Conservation (phyloP, 2,329 filamentous ascomycete species). For the Coniochaeta sp. region DNA sequence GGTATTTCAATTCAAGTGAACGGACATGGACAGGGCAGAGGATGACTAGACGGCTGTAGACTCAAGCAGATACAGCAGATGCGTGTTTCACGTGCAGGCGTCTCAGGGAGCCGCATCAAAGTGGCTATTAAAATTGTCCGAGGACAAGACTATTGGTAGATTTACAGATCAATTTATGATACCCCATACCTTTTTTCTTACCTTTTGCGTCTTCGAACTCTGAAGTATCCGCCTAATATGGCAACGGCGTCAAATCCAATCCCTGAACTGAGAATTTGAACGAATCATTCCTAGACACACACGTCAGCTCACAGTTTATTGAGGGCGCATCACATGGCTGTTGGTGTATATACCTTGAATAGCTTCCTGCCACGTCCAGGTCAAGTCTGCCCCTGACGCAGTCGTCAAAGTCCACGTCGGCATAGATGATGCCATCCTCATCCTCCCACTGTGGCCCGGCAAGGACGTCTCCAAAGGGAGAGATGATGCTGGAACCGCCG, state of each 20-base stretch:
- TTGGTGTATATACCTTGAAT: slow-evolving; percentile 53
- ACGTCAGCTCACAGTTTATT: slow-evolving; percentile 1
- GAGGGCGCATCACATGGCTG: not conserved
- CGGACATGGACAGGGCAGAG: not conserved
- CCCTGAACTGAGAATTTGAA: slow-evolving; percentile 55
- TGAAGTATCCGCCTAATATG: slow-evolving; percentile 27
- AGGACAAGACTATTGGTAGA: not conserved
- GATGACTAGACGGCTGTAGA: not conserved
- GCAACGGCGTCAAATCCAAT: slow-evolving; percentile 48
- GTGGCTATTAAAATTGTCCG: not conserved
- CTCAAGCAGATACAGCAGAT: not conserved
- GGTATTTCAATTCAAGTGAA: not conserved
- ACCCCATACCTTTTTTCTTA: not conserved
- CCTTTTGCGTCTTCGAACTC: not conserved
- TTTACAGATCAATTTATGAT: not conserved
- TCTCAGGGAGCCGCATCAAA: not conserved
- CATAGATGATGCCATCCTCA: slow-evolving; percentile 54
- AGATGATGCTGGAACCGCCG: slow-evolving; percentile 77
- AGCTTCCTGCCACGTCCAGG: slow-evolving; percentile 77
- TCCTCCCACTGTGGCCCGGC: slow-evolving; percentile 82
- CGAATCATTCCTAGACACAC: slow-evolving; percentile 41
- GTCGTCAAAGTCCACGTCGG: slow-evolving; percentile 80
- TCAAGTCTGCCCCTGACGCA: slow-evolving; percentile 77
- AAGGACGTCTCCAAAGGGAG: slow-evolving; percentile 71
- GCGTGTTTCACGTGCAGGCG: not conserved